Base-by-base conservation (phyloP, 345 rosid species). In the Lumnitzera racemosa region DNA sequence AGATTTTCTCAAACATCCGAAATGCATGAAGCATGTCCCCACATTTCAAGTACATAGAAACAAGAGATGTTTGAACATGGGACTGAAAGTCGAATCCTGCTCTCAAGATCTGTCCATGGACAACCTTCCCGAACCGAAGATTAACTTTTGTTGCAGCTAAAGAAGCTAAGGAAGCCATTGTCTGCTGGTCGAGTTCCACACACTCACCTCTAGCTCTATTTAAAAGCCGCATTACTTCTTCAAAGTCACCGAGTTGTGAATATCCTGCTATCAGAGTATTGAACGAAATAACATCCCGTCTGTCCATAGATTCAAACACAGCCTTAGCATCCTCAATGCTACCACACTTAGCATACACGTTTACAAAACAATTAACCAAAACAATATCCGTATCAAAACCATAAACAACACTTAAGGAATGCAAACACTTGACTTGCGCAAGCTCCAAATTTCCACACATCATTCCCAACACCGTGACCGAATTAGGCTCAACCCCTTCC, bases 31-130 rank as follows among this genome's bases (percentile, higher is more conserved):
- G 65, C 47, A 57, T 67, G 56, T 75, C 63, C 53, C 90, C 82
- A 49, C 80, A 79, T 67, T 84, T 91, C 20, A 88, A 66, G 76
- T 88, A 88, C 95, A 88, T 83, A 43, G 72, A 63, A 47, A 88
- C 67, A 56, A 84, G 70, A 10, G 75, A 80, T 23, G 95, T 86
- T 68, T 73, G 83, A 51, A 80, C 76, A 72, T 81, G 91, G 2
- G 74, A 63, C 51, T 84, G 80, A 25, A 65, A 57, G 62, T 59
- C 73, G 43, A 84, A 69, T 50, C 94, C 84, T 49, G 65, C 47
- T 59, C 78, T 80, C 13, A 83, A 59, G 53, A 76, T 65, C 67
- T 78, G 81, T 41, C 91, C 76, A 69, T 88, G 91, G 24, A 86
- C 63, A 51, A 70, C 46, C 77, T 66, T 86, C 47, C 83, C 96